Evolutionary conservation across 805 yeast genomes (phyloP).

Genomic region (Yarrowia sp.): DNA sequence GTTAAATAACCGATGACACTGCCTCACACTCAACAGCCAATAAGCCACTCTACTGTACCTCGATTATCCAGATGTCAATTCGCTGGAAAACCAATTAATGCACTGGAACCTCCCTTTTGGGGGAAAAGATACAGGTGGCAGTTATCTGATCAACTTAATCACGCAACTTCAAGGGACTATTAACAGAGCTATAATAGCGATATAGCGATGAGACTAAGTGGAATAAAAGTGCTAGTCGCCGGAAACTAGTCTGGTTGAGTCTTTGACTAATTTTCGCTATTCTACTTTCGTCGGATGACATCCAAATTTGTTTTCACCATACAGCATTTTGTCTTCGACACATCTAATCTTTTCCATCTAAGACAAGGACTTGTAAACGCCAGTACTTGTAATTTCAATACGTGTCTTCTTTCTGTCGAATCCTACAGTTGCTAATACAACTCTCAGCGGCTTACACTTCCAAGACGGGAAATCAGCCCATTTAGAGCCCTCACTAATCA

Average conservation of each 20-base stretch:
- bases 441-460: neutral
- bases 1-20: too few relatives aligned
- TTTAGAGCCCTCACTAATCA: neutral
- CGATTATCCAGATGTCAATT: neutral
- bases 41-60: too few relatives aligned
- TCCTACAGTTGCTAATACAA: neutral
- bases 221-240: too few relatives aligned
- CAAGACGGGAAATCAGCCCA: neutral
- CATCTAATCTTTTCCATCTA: neutral
- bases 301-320: too few relatives aligned
- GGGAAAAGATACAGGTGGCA: neutral
- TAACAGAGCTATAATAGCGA: too few relatives aligned
- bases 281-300: too few relatives aligned
- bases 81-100: constrained; percentile 1
- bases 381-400: neutral
- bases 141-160: constrained; percentile 18
- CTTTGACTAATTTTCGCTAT: too few relatives aligned
- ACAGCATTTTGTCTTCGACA: too few relatives aligned
- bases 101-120: neutral
- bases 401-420: too few relatives aligned
- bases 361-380: neutral
- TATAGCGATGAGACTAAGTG: too few relatives aligned
- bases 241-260: too few relatives aligned
- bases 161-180: neutral
- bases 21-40: too few relatives aligned